A percentile compares a stretch with the other conserved stretches of the same genome.
Evolutionary conservation across 805 yeast genomes (phyloP).

Genomic region (Maudiozyma bulderi): DNA sequence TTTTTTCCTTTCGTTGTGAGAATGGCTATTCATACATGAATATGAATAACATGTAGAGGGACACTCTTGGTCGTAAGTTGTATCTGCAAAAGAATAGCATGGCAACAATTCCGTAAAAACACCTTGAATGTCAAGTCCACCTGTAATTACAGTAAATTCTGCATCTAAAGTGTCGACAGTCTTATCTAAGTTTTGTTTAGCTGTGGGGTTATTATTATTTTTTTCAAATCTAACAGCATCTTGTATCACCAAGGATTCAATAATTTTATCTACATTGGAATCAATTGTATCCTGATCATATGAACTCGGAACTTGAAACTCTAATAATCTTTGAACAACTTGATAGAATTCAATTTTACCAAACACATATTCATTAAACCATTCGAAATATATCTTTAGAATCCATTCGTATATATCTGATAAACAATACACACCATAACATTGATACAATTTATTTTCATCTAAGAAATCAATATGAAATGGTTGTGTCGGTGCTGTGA

Average conservation of each 20-base stretch:
- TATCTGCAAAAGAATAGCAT: constrained; percentile 26
- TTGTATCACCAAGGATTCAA: constrained; percentile 33
- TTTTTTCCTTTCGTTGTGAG: constrained; percentile 14
- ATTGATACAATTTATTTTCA: constrained; percentile 40
- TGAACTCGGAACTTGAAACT: constrained; percentile 40
- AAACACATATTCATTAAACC: constrained; percentile 46
- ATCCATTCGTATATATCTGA: constrained; percentile 49
- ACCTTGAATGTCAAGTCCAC: constrained; percentile 30
- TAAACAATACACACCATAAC: constrained; percentile 38
- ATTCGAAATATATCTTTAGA: constrained; percentile 34
- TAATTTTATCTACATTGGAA: constrained; percentile 39
- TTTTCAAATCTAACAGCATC: constrained; percentile 36
- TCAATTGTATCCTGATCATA: constrained; percentile 43
- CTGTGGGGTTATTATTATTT: constrained; percentile 7
- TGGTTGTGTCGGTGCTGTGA: constrained; percentile 45
- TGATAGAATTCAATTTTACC: constrained; percentile 44
- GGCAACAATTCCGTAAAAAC: constrained; percentile 29
- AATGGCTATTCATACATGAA: constrained; percentile 13
- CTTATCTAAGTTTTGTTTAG: constrained; percentile 7
- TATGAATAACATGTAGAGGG: constrained; percentile 40
- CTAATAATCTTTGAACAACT: constrained; percentile 41
- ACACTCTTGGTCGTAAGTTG: constrained; percentile 35
- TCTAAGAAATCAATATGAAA: constrained; percentile 42
- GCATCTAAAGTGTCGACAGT: constrained; percentile 16
- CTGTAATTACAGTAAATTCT: constrained; percentile 28